Percentiles rank a stretch among this genome's conserved stretches.
Conservation (phyloP, 2,329 filamentous ascomycete species). For the Aspergillus intermedius region DNA sequence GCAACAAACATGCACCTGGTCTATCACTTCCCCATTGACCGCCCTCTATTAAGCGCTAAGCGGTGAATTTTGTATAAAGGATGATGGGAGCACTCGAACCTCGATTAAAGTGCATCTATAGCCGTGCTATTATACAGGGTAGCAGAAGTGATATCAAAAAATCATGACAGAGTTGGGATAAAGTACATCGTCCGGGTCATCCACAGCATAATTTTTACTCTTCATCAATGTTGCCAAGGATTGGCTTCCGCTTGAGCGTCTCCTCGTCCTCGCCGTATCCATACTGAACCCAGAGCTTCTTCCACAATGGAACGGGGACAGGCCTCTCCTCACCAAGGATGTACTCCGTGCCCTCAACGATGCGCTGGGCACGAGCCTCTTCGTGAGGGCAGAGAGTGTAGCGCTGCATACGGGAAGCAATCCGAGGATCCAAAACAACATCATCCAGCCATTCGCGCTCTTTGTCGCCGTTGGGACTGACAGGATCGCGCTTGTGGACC, state of each 20-base stretch:
- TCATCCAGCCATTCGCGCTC: conserved; percentile 72
- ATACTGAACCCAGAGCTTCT: conserved; percentile 34
- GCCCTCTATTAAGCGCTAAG: background rate
- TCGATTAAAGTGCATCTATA: no score
- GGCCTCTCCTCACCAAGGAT: conserved; percentile 56
- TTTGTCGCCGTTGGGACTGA: conserved; percentile 44
- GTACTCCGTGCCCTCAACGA: conserved; percentile 61
- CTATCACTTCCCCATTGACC: no score
- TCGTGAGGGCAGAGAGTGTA: conserved; percentile 66
- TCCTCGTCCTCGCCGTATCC: conserved; percentile 38
- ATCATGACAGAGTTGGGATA: no score
- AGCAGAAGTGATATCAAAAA: background rate
- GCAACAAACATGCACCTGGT: no score
- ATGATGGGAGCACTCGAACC: no score
- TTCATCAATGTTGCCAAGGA: conserved; percentile 35
- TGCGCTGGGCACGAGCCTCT: conserved; percentile 57
- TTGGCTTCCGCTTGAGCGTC: conserved; percentile 30
- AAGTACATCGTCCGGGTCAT: no score
- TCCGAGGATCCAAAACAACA: conserved; percentile 68
- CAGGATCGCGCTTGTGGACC: conserved; percentile 50
- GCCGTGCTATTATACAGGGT: background rate
- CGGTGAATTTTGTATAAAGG: no score
- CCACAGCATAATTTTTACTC: conserved; percentile 19
- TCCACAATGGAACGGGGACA: conserved; percentile 29
- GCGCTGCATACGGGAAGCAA: conserved; percentile 71